Conservation (phyloP, 2,329 filamentous ascomycete species). For the Fusarium nematophilum region DNA sequence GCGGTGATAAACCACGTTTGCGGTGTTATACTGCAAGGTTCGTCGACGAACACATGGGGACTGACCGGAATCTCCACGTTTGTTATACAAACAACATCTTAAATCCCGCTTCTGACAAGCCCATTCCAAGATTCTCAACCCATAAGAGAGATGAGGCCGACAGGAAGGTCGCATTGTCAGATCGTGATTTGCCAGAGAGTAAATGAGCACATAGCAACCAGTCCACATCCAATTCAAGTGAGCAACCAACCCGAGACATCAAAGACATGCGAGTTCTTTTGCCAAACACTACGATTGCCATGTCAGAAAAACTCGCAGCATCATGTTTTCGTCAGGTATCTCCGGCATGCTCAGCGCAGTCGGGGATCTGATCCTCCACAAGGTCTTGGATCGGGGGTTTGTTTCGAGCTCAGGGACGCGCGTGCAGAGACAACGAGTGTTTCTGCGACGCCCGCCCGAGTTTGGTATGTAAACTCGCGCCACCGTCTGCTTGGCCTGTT, state of each 20-base stretch:
- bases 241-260: slow-evolving; percentile 18
- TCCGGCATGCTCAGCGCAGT: slow-evolving; percentile 12
- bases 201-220: slow-evolving; percentile 23
- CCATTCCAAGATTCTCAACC: neutral
- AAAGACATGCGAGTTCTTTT: neutral
- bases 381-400: slow-evolving; percentile 22
- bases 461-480: slow-evolving; percentile 40
- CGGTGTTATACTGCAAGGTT: too few relatives aligned
- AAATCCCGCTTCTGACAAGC: neutral
- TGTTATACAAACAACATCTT: too few relatives aligned
- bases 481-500: slow-evolving; percentile 15
- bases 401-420: slow-evolving; percentile 37
- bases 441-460: slow-evolving; percentile 25
- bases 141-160: slow-evolving; percentile 3
- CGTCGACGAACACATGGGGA: too few relatives aligned
- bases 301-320: slow-evolving; percentile 7
- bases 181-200: slow-evolving; percentile 27
- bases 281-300: neutral
- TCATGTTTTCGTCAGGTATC: slow-evolving; percentile 1
- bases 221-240: slow-evolving; percentile 4
- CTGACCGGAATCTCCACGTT: too few relatives aligned
- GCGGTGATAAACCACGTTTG: too few relatives aligned
- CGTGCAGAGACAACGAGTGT: slow-evolving; percentile 26
- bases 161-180: neutral
- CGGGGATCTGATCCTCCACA: slow-evolving; percentile 16